A percentile compares a stretch with the other conserved stretches of the same genome.
phyloP scores from a whole-genome alignment of 1,139 yeast genomes.

The Komagataea norvegica region DNA sequence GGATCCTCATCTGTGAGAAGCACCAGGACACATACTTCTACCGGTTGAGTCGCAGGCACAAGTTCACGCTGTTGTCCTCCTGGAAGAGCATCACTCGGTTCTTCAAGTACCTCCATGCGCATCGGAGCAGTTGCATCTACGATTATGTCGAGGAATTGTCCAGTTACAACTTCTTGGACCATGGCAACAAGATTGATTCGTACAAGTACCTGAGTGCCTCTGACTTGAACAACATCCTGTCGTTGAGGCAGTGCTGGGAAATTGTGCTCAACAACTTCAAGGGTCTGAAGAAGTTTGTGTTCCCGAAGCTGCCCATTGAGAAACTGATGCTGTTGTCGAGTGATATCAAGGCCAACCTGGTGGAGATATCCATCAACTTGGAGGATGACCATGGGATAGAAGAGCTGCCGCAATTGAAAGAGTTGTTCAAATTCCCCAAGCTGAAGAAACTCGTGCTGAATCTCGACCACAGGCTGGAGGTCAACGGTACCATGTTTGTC shows the following conservation, averaged over 20 bases:
- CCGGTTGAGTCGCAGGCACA: slow-evolving; percentile 10
- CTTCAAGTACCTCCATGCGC: slow-evolving; percentile 13
- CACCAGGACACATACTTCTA: slow-evolving; percentile 19
- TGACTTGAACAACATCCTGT: slow-evolving; percentile 16
- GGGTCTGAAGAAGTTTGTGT: slow-evolving; percentile 13
- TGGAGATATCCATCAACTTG: slow-evolving; percentile 11
- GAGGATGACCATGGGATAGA: slow-evolving; percentile 10
- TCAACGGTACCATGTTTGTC: slow-evolving; percentile 3
- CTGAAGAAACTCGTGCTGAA: slow-evolving; percentile 6
- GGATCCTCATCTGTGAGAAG: slow-evolving; percentile 23
- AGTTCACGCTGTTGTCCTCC: slow-evolving; percentile 20
- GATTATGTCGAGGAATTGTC: slow-evolving; percentile 18
- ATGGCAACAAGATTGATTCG: slow-evolving; percentile 19
- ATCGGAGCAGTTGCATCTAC: slow-evolving; percentile 6
- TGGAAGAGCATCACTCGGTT: slow-evolving; percentile 20
- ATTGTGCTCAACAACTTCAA: slow-evolving; percentile 14
- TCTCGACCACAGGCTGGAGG: slow-evolving; percentile 4
- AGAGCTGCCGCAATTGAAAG: too few relatives aligned
- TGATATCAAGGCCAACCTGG: slow-evolving; percentile 6
- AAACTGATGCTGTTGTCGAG: slow-evolving; percentile 11
- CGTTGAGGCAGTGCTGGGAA: slow-evolving; percentile 22
- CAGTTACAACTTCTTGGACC: slow-evolving; percentile 20
- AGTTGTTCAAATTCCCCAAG: slow-evolving; percentile 4
- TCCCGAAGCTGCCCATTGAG: slow-evolving; percentile 19
- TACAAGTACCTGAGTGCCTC: slow-evolving; percentile 12